Percentiles rank a stretch among this genome's conserved stretches.
phyloP scores from a whole-genome alignment of 2,329 filamentous ascomycete species.

The Colletotrichum brevisporum region DNA sequence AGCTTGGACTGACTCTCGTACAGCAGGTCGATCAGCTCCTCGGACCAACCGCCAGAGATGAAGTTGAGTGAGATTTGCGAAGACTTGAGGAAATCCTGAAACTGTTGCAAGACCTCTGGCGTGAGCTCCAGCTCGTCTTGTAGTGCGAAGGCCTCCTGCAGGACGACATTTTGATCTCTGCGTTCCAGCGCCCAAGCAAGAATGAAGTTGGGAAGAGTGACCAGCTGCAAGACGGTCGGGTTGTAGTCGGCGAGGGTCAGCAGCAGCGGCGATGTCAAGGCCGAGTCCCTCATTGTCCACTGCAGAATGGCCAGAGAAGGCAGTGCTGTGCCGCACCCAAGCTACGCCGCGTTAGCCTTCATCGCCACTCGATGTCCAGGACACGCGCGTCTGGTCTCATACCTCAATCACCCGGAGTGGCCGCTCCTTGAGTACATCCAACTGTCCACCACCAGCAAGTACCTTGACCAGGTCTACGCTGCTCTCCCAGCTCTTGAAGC shows the following conservation, averaged over 20 bases:
- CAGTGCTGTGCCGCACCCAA: constrained; percentile 84
- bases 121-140: constrained; percentile 77
- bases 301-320: constrained; percentile 81
- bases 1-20: constrained; percentile 49
- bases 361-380: constrained; percentile 15
- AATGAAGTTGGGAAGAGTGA: constrained; percentile 84
- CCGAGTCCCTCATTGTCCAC: constrained; percentile 60
- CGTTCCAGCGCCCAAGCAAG: constrained; percentile 74
- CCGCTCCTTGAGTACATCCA: constrained; percentile 48
- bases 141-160: constrained; percentile 62
- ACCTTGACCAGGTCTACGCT: constrained; percentile 84
- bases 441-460: constrained; percentile 60
- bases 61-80: constrained; percentile 73
- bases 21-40: constrained; percentile 73
- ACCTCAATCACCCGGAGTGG: constrained; percentile 69
- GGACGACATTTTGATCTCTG: constrained; percentile 52
- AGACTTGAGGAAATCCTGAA: constrained; percentile 66
- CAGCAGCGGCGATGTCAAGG: constrained; percentile 56
- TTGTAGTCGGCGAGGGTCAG: constrained; percentile 86
- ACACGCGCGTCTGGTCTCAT: constrained; percentile 45
- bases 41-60: constrained; percentile 82
- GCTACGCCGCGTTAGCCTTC: constrained; percentile 59
- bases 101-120: constrained; percentile 69
- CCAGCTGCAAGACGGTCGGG: constrained; percentile 80
- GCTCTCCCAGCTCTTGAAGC: constrained; percentile 93